A percentile compares a stretch with the other conserved stretches of the same genome.
phyloP scores from a whole-genome alignment of 148 eudicot genomes.

The Hydrangea macrophylla region DNA sequence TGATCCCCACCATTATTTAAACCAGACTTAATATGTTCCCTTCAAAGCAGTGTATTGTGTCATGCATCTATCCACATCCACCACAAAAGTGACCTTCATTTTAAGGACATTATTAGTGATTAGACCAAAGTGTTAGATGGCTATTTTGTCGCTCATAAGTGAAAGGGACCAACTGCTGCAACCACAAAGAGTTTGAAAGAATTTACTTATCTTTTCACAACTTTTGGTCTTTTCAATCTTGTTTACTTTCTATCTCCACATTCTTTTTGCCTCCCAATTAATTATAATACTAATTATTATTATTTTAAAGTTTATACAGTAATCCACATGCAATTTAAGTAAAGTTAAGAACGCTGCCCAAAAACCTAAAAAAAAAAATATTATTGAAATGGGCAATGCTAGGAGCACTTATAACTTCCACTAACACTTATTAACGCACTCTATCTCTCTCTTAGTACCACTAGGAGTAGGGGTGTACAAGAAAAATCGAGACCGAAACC shows the following conservation, averaged over 20 bases:
- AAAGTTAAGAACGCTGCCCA: too few relatives aligned
- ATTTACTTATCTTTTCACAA: neutral
- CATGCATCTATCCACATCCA: too few relatives aligned
- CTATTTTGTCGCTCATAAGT: neutral
- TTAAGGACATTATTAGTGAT: neutral
- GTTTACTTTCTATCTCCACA: neutral
- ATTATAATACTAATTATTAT: too few relatives aligned
- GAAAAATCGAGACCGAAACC: too few relatives aligned
- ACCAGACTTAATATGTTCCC: neutral
- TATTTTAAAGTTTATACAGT: too few relatives aligned
- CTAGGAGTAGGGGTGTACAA: too few relatives aligned
- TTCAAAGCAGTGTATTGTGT: neutral
- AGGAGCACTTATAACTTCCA: too few relatives aligned
- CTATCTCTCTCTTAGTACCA: too few relatives aligned
- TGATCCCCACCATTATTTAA: slow-evolving; percentile 10
- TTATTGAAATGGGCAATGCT: too few relatives aligned
- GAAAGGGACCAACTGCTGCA: slow-evolving; percentile 8
- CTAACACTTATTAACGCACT: too few relatives aligned
- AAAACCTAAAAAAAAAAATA: too few relatives aligned
- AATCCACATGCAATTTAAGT: too few relatives aligned
- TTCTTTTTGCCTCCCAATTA: slow-evolving; percentile 12
- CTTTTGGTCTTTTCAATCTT: slow-evolving; percentile 9
- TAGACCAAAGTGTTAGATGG: slow-evolving; percentile 2
- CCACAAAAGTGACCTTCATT: neutral
- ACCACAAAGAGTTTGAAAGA: neutral